Conservation (phyloP, 768 basidiomycete species). For the Suillus sp. region DNA sequence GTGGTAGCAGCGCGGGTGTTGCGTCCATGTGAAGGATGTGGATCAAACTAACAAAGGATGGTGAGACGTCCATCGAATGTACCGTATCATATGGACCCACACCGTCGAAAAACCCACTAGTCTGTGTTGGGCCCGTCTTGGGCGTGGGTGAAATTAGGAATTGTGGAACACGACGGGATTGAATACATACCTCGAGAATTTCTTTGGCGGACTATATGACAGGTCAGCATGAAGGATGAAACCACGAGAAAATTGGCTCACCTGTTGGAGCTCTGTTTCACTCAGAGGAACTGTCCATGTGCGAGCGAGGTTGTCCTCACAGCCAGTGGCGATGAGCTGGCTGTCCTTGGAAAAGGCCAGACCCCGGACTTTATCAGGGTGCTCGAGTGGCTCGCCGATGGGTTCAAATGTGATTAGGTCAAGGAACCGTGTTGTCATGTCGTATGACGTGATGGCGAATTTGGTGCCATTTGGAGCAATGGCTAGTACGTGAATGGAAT, state of each 20-base stretch:
- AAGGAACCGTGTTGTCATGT: neutral
- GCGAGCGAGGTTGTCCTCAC: neutral
- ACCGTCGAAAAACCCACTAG: neutral
- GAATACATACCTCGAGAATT: neutral
- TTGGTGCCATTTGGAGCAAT: too few relatives aligned
- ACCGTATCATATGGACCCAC: neutral
- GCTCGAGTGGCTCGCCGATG: too few relatives aligned
- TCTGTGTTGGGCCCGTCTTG: neutral
- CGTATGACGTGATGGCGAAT: accelerated
- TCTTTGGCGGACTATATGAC: neutral
- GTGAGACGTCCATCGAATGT: too few relatives aligned
- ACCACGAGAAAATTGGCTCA: neutral
- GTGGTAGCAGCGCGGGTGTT: too few relatives aligned
- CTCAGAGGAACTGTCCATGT: neutral
- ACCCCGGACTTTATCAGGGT: accelerated
- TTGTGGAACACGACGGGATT: neutral
- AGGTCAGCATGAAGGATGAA: neutral
- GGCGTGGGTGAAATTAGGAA: neutral
- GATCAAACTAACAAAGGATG: too few relatives aligned
- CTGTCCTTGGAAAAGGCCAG: neutral
- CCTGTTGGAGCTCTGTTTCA: neutral
- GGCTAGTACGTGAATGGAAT: too few relatives aligned
- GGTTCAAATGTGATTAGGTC: neutral
- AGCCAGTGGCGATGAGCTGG: neutral
- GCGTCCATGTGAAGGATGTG: too few relatives aligned